These are phyloP conservation scores for Lactifluus hygrophoroides DNA, from an alignment of 768 basidiomycete species.

Conservation along the genomic window DNA sequence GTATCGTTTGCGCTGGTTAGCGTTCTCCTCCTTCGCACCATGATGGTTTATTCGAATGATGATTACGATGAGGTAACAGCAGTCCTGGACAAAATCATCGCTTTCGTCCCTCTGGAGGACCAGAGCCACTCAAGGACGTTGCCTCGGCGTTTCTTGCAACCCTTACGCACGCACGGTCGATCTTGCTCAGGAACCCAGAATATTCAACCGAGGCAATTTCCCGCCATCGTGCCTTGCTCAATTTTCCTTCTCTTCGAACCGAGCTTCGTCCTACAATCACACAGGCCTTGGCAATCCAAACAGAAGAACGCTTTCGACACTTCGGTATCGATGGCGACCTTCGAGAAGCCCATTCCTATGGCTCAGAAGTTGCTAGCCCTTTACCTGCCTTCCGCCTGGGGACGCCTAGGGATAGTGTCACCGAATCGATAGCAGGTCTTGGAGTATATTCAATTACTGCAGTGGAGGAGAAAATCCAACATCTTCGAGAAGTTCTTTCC, in stretches of 20 bases:
- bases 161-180: not conserved
- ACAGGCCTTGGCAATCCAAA: not conserved
- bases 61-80: too few species aligned
- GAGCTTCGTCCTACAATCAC: not conserved
- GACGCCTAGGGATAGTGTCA: not conserved
- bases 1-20: too few species aligned
- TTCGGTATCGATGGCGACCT: not conserved
- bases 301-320: not conserved
- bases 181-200: not conserved
- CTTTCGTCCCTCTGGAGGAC: too few species aligned
- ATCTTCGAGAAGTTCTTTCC: not conserved
- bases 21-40: too few species aligned
- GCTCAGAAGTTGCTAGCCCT: not conserved
- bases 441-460: not conserved
- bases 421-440: not conserved
- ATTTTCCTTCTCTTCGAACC: not conserved
- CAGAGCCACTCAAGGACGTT: too few species aligned
- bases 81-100: too few species aligned
- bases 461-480: not conserved
- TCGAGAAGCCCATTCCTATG: not conserved
- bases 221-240: not conserved
- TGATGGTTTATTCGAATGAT: too few species aligned
- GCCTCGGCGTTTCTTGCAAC: too few species aligned
- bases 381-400: not conserved
- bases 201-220: not conserved